Evolutionary conservation across 2,329 filamentous ascomycete species (phyloP), one percentile per base, ranked within the genome.

Genomic region (Teratosphaeria epicoccoides): DNA sequence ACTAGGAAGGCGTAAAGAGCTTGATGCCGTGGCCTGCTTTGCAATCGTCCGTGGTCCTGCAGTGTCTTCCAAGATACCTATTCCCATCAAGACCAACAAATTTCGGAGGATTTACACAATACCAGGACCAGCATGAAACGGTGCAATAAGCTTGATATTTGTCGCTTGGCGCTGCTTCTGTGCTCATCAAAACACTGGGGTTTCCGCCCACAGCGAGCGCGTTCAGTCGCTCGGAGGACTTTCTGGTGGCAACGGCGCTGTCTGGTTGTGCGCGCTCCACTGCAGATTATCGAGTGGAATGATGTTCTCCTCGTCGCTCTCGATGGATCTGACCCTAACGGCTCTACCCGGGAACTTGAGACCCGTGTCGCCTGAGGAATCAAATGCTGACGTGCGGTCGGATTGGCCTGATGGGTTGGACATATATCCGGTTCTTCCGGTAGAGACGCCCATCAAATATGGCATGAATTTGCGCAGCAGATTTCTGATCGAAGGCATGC

Each of bases 401-500:
- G 33, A 20, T 6, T 40, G 33, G 33, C 33, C n/a, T 7, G 33
- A 17, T 14, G 33, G 33, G n/a, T 40, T 20, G 17, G 33, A 40
- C 6, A 5, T 9, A 17, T 17, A 14, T 22, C 33, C 33, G 7
- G 33, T 40, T 17, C 24, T 26, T 29, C 49, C 7, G 24, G 52
- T 54, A 3, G 46, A 28, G 6, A 47, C 52, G 45, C 50, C 52
- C 49, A 52, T 52, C 24, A 52, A 23, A 20, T 47, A 40, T 7
- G 52, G 52, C 24, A 46, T 22, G 23, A 25, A 43, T 40, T 43
- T 48, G 7, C 22, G 47, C 40, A 56, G 24, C 43, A 56, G 24
- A 14, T n/a, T 29, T 11, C 50, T 33, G 14, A 56, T 48, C 11
- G 47, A 49, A 12, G 54, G 54, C 54, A 56, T 54, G 12, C 54